Percentiles rank a stretch among this genome's conserved stretches.
These are phyloP conservation scores for Trametes punicea DNA, from an alignment of 768 basidiomycete genomes.

Conservation along the genomic window DNA sequence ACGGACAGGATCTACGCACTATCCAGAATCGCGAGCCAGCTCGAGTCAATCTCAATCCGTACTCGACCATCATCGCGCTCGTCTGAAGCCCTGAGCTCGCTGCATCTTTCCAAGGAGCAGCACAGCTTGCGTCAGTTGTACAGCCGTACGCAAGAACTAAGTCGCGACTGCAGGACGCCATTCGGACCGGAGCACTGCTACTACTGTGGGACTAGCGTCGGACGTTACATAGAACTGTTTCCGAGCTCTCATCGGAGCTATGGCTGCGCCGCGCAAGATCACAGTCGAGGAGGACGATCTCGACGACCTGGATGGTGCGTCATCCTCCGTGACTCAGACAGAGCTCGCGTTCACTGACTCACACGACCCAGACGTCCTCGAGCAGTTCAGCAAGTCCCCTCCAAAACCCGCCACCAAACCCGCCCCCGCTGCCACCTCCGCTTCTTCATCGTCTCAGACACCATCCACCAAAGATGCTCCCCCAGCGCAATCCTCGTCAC, in stretches of 20 bases:
- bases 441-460: slow-evolving; percentile 6
- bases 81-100: too few species aligned
- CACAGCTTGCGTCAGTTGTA: too few species aligned
- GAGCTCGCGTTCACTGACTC: background rate
- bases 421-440: slow-evolving; percentile 5
- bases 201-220: too few species aligned
- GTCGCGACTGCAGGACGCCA: too few species aligned
- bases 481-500: background rate
- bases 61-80: too few species aligned
- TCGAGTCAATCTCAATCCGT: background rate
- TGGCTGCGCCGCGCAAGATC: slow-evolving; percentile 15
- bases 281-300: slow-evolving; percentile 48
- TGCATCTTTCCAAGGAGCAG: too few species aligned
- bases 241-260: background rate
- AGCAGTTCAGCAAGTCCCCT: slow-evolving; percentile 37
- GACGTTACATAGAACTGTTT: too few species aligned
- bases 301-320: slow-evolving; percentile 64
- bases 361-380: slow-evolving; percentile 42
- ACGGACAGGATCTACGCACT: background rate
- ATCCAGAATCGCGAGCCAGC: background rate
- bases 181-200: too few species aligned
- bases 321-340: background rate
- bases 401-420: slow-evolving; percentile 17
- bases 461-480: slow-evolving; percentile 18
- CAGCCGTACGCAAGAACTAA: too few species aligned